These are phyloP conservation scores for Aspergillus pseudonomiae DNA, from an alignment of 2,329 filamentous ascomycete genomes.

Conservation along the genomic window DNA sequence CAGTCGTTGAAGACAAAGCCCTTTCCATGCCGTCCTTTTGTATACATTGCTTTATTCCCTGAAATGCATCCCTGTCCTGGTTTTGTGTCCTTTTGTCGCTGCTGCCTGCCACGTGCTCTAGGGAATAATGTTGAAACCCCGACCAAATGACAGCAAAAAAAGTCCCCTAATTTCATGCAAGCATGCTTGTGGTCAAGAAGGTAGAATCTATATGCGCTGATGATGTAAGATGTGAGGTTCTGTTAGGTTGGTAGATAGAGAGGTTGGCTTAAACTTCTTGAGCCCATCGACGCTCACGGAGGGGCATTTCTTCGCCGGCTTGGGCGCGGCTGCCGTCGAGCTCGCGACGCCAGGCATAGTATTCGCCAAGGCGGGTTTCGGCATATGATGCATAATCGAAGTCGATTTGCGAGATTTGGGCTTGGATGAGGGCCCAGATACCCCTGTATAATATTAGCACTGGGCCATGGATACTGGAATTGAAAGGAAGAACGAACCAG, in stretches of 20 bases:
- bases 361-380: conserved; percentile 82
- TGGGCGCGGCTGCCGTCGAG: conserved; percentile 62
- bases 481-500: conserved; percentile 48
- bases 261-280: conserved; percentile 48
- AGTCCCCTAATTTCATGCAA: background rate
- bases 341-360: conserved; percentile 88
- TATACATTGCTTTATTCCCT: background rate
- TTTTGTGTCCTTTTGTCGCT: background rate
- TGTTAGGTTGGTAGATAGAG: background rate
- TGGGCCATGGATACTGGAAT: background rate
- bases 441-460: conserved; percentile 65
- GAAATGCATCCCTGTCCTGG: conserved; percentile 1
- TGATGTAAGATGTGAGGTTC: background rate
- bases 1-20: conserved; percentile 12
- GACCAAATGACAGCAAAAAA: background rate
- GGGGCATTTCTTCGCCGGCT: conserved; percentile 62
- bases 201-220: background rate
- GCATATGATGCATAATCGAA: conserved; percentile 96
- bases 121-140: conserved; percentile 6
- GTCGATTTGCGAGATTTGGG: conserved; percentile 89
- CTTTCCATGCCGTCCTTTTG: background rate
- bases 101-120: background rate
- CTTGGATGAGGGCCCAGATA: conserved; percentile 94
- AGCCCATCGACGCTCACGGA: conserved; percentile 82
- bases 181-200: conserved; percentile 4